Evolutionary conservation across 305 asterid genomes (phyloP), one percentile per base, ranked within the genome.

Genomic region (Fraxinus platypoda): DNA sequence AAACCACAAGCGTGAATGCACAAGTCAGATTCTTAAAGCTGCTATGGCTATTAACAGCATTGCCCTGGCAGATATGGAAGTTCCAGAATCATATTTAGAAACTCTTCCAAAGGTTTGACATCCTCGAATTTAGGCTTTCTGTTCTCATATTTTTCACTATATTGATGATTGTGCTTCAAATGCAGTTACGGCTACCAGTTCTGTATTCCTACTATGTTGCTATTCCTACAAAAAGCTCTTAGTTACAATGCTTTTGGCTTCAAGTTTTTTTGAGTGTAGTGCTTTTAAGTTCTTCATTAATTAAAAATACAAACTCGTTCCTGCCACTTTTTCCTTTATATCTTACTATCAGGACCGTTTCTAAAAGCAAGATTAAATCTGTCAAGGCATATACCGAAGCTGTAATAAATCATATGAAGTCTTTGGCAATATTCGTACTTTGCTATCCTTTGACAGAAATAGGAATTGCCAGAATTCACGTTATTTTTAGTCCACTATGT

Each of bases 11-110:
- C 96, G 92, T 15, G 98, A 94, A 87, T 90, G 93, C 73, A 91
- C 92, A 6, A 91, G 89, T 86, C 99, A 95, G 88, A 94, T 95
- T 82, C 93, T 94, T 23, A 95, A 95, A 85, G 99, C 99, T 83
- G 98, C 93, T 62, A 89, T 91, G 80, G 83, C 98, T 66, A 94
- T 95, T 68, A 95, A 94, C 83, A 86, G 83, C 87, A 78, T 81
- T 77, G 87, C 97, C 78, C 87, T 95, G 74, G 91, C 98, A 80
- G 99, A 95, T 77, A 95, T 94, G 98, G 99, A 95, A 84, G 93
- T 95, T 83, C 99, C 99, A 0, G 92, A 93, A 12, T 90, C 98
- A 15, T 95, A 91, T 91, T 85, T 90, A 78, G 98, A 92, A 82
- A 82, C 94, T 74, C 95, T 95, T 80, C 99, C 99, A 19, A 95